A percentile compares a stretch with the other conserved stretches of the same genome.
Conservation (phyloP, 192 early-diverging fungal genomes). For the Spizellomyces sp. region DNA sequence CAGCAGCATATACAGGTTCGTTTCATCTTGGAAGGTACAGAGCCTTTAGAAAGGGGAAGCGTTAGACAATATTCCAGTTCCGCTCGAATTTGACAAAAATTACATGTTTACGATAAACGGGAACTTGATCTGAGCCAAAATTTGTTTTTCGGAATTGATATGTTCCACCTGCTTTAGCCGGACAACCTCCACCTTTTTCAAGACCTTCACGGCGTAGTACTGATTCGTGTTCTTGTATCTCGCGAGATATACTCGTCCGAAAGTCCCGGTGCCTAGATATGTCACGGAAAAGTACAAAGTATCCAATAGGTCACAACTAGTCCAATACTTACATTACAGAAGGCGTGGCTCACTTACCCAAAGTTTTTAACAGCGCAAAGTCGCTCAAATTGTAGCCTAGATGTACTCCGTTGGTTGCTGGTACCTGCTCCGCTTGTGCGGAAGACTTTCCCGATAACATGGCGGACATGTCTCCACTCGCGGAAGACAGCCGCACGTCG, state of each 20-base stretch:
- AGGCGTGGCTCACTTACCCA: slow-evolving; percentile 32
- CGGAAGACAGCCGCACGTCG: no score
- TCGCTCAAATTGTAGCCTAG: slow-evolving; percentile 50
- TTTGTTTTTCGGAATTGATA: slow-evolving; percentile 61
- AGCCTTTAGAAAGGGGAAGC: slow-evolving; percentile 50
- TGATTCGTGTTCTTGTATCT: slow-evolving; percentile 76
- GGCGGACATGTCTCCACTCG: no score
- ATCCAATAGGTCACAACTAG: neutral
- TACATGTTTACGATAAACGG: slow-evolving; percentile 62
- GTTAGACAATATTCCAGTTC: no score
- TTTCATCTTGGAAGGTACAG: slow-evolving; percentile 95
- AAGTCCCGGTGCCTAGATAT: slow-evolving; percentile 87
- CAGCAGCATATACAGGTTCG: slow-evolving; percentile 91
- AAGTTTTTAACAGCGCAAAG: slow-evolving; percentile 53
- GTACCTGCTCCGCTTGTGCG: neutral
- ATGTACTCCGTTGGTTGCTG: slow-evolving; percentile 43
- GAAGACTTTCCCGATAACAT: no score
- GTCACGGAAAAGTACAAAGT: neutral
- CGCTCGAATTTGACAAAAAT: neutral
- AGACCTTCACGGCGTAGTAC: slow-evolving; percentile 76
- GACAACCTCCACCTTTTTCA: slow-evolving; percentile 60
- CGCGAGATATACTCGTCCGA: slow-evolving; percentile 91
- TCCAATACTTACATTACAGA: neutral
- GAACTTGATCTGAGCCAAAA: slow-evolving; percentile 49
- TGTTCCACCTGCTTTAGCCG: slow-evolving; percentile 62